Conservation (phyloP, 164 flowering plant species). For the Paratinospora sagittata region DNA sequence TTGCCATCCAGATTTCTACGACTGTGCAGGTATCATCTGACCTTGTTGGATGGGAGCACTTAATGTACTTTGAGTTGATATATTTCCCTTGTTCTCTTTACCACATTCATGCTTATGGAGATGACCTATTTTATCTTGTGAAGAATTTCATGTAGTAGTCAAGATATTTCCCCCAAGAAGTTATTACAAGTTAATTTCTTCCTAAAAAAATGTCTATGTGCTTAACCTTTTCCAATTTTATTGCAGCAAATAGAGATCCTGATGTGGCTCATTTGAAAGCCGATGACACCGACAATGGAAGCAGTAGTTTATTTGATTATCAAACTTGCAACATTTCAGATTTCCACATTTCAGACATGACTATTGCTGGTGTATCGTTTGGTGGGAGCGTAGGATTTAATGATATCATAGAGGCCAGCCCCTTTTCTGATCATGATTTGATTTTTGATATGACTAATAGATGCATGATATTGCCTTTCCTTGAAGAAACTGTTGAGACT, state of each 20-base stretch:
- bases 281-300: constrained; percentile 50
- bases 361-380: constrained; percentile 39
- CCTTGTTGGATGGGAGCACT: neutral
- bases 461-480: constrained; percentile 55
- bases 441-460: constrained; percentile 54
- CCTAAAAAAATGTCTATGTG: neutral
- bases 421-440: constrained; percentile 36
- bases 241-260: neutral
- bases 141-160: neutral
- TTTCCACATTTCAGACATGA: constrained; percentile 61
- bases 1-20: constrained; percentile 13
- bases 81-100: neutral
- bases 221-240: neutral
- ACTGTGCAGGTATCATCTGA: constrained; percentile 32
- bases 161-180: no score
- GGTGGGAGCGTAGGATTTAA: constrained; percentile 34
- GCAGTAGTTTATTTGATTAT: constrained; percentile 37
- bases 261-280: constrained; percentile 25
- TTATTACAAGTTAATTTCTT: neutral
- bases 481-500: constrained; percentile 49
- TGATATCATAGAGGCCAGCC: constrained; percentile 22
- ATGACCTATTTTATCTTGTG: neutral
- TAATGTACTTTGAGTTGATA: neutral
- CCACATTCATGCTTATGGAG: neutral
- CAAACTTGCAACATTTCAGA: constrained; percentile 61